phyloP scores from a whole-genome alignment of 805 yeast genomes.

The Starmerella sp. region DNA sequence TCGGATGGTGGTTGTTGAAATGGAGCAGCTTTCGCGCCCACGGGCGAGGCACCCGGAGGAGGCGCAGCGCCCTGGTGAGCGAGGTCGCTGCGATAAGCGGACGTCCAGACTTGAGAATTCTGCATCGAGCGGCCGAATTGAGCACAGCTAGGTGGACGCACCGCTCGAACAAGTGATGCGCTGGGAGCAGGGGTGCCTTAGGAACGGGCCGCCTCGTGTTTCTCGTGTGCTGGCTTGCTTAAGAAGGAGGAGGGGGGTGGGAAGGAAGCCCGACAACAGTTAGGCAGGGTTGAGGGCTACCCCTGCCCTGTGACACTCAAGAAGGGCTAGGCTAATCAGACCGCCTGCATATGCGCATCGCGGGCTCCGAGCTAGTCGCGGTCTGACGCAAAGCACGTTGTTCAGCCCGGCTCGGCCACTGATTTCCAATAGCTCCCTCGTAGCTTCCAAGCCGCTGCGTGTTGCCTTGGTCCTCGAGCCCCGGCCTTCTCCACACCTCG shows the following conservation, averaged over 20 bases:
- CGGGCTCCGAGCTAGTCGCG: too few species aligned
- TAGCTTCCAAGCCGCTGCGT: too few species aligned
- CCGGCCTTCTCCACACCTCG: neutral
- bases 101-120: constrained; percentile 13
- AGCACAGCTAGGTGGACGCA: neutral
- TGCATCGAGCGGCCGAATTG: constrained; percentile 8
- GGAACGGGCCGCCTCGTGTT: neutral
- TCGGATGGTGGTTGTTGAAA: neutral
- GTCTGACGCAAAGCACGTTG: too few species aligned
- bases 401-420: too few species aligned
- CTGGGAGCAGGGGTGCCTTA: neutral
- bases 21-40: neutral
- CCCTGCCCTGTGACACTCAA: neutral
- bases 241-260: neutral
- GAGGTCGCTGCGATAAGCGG: neutral
- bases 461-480: neutral
- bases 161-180: neutral
- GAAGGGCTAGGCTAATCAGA: neutral
- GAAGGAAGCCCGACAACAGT: neutral
- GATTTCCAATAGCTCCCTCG: too few species aligned
- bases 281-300: neutral
- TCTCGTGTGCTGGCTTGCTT: neutral
- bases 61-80: neutral
- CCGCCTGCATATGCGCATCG: neutral
- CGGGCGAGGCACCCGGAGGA: neutral